Conservation (phyloP, 345 rosid genomes). For the Erucastrum elatum region DNA sequence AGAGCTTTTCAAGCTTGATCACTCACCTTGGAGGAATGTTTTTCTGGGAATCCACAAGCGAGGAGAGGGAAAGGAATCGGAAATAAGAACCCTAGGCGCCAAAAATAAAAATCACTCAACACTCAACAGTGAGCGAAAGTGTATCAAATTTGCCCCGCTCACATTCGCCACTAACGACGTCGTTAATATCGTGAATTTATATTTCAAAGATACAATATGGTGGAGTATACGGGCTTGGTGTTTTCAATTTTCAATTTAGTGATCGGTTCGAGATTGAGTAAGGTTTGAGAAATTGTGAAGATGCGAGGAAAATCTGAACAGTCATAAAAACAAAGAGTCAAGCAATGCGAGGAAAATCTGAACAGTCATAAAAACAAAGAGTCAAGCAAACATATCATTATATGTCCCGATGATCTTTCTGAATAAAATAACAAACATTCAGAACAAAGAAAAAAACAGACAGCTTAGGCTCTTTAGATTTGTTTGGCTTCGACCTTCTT, state of each 20-base stretch:
- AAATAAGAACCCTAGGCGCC: constrained; percentile 26
- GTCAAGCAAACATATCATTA: constrained; percentile 1
- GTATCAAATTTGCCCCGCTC: constrained; percentile 17
- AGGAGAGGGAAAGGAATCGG: constrained; percentile 12
- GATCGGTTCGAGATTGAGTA: not conserved
- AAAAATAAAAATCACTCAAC: not conserved
- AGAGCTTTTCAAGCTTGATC: not conserved
- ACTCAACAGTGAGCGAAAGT: not conserved
- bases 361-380: not conserved
- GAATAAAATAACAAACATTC: not conserved
- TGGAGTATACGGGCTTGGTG: no score
- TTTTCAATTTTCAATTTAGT: no score
- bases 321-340: not conserved
- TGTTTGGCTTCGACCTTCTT: constrained; percentile 42
- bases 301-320: no score
- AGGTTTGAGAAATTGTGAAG: not conserved
- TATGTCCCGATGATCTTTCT: not conserved
- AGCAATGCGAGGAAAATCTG: not conserved
- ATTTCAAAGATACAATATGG: no score
- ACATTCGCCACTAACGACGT: not conserved
- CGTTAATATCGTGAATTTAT: not conserved
- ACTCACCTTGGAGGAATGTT: not conserved
- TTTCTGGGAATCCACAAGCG: not conserved
- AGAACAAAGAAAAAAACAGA: not conserved
- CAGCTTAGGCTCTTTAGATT: constrained; percentile 8